Evolutionary conservation across 2,329 filamentous ascomycete species (phyloP).

Genomic region (Metarhizium guizhouense): DNA sequence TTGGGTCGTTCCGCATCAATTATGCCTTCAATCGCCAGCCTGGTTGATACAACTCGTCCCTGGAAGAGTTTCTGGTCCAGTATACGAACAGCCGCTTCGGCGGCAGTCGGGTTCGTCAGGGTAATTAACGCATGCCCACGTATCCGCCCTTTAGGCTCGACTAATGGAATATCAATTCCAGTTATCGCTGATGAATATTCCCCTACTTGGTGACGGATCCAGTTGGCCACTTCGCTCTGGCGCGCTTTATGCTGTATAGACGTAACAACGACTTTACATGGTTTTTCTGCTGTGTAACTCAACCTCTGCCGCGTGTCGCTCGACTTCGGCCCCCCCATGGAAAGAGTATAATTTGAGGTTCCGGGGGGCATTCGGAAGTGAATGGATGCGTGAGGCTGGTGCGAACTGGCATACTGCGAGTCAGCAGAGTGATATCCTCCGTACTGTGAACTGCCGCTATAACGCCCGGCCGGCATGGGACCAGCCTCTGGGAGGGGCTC

Average conservation of each 20-base stretch:
- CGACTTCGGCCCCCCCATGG: neutral
- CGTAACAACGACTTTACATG: slow-evolving; percentile 17
- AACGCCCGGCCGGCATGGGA: neutral
- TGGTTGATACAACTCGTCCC: slow-evolving; percentile 12
- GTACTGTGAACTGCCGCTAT: neutral
- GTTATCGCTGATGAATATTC: slow-evolving; percentile 11
- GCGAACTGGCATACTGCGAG: neutral
- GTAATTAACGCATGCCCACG: slow-evolving; percentile 18
- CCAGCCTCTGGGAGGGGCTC: neutral
- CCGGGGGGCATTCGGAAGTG: neutral
- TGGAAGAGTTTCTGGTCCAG: slow-evolving; percentile 18
- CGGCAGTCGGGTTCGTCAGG: slow-evolving; percentile 13
- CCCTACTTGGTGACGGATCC: slow-evolving; percentile 18
- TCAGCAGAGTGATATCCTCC: neutral
- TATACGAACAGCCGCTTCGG: slow-evolving; percentile 14
- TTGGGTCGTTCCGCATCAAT: neutral
- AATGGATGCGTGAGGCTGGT: neutral
- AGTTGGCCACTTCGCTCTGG: slow-evolving; percentile 16
- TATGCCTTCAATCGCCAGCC: neutral
- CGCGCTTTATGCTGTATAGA: slow-evolving; percentile 15
- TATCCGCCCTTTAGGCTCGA: slow-evolving; percentile 12
- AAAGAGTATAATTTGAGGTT: neutral
- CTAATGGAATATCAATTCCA: slow-evolving; percentile 17
- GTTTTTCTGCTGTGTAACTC: slow-evolving; percentile 7
- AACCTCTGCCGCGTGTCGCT: slow-evolving; percentile 1